Evolutionary conservation across 1,284 basidiomycete genomes (phyloP).

Genomic region (Malassezia restricta): DNA sequence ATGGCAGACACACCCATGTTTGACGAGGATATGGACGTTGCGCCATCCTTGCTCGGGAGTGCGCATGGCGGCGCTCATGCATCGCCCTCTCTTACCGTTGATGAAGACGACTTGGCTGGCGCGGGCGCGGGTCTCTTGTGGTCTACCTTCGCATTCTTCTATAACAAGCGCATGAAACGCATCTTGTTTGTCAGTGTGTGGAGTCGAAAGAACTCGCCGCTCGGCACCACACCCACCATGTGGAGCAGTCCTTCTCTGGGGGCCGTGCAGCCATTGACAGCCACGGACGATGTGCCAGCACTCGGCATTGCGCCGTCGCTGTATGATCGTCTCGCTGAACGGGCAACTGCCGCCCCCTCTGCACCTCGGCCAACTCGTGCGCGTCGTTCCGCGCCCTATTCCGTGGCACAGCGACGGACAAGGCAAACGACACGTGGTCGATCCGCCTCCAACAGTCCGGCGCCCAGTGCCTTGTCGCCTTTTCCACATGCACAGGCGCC

Average conservation of each 20-base stretch:
- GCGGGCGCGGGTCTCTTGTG: conserved; percentile 69
- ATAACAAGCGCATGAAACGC: conserved; percentile 78
- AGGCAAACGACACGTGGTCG: neutral
- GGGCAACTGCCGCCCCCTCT: conserved; percentile 3
- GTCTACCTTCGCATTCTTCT: conserved; percentile 96
- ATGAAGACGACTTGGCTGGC: conserved; percentile 51
- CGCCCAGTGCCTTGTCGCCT: conserved; percentile 37
- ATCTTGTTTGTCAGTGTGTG: conserved; percentile 85
- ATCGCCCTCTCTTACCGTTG: conserved; percentile 17
- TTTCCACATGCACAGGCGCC: conserved; percentile 31
- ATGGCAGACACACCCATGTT: conserved; percentile 39
- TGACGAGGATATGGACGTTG: conserved; percentile 38
- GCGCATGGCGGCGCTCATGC: neutral
- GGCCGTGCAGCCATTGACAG: neutral
- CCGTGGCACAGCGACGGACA: neutral
- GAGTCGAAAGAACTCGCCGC: conserved; percentile 58
- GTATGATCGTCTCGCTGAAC: neutral
- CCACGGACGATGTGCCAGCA: neutral
- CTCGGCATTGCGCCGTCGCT: neutral
- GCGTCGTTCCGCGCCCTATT: conserved; percentile 2
- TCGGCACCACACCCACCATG: conserved; percentile 18
- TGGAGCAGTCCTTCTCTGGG: conserved; percentile 17
- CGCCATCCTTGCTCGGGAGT: too few species aligned
- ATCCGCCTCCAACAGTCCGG: conserved; percentile 22
- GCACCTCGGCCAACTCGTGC: neutral